These are phyloP conservation scores for Atractiella rhizophila DNA, from an alignment of 768 basidiomycete species.

Conservation along the genomic window DNA sequence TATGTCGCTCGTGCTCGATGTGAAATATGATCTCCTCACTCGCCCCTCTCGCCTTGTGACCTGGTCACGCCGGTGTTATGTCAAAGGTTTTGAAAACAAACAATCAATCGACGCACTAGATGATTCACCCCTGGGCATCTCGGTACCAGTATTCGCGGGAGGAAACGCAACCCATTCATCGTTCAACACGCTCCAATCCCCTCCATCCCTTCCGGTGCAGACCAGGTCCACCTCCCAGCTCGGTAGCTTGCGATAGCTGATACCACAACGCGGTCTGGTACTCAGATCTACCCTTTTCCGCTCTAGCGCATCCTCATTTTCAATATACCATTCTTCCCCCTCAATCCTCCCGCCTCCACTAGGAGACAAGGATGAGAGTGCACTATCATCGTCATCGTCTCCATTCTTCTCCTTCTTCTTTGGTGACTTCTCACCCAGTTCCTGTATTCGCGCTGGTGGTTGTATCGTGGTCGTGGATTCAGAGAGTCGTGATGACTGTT, in stretches of 20 bases:
- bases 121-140: slow-evolving; percentile 76
- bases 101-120: not conserved
- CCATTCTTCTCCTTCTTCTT: not conserved
- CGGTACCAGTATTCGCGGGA: too few species aligned
- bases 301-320: slow-evolving; percentile 38
- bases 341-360: slow-evolving; percentile 13
- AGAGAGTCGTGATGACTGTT: too few species aligned
- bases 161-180: slow-evolving; percentile 97
- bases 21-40: slow-evolving; percentile 87
- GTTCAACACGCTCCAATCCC: slow-evolving; percentile 86
- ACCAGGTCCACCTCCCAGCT: slow-evolving; percentile 69
- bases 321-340: slow-evolving; percentile 28
- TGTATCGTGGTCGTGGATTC: too few species aligned
- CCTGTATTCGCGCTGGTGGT: too few species aligned
- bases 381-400: not conserved
- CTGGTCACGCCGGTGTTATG: slow-evolving; percentile 34
- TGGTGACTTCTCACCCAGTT: too few species aligned
- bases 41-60: slow-evolving; percentile 89
- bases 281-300: slow-evolving; percentile 36
- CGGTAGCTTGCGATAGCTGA: slow-evolving; percentile 76
- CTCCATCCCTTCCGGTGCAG: slow-evolving; percentile 79
- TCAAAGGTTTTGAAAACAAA: slow-evolving; percentile 1
- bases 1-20: slow-evolving; percentile 92
- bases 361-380: slow-evolving; percentile 18
- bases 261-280: slow-evolving; percentile 35